These are phyloP conservation scores for Trypanosomatidae sp. DNA, from an alignment of 208 protist genomes.

Conservation along the genomic window DNA sequence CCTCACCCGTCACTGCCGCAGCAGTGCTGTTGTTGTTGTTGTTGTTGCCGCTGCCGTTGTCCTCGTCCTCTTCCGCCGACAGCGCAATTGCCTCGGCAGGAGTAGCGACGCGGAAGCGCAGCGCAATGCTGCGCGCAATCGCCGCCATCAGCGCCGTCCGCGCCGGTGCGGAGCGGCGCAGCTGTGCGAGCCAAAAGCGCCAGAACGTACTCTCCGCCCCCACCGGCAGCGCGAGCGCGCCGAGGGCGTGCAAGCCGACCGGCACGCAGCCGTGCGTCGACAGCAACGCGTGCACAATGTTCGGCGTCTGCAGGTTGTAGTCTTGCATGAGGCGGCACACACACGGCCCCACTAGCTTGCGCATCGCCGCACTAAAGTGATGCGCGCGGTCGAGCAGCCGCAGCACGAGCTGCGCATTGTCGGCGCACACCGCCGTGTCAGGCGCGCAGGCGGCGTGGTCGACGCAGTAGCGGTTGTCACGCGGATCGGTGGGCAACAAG, in stretches of 20 bases:
- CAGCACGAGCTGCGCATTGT: constrained; percentile 82
- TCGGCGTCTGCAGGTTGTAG: constrained; percentile 82
- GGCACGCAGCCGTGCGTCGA: constrained; percentile 69
- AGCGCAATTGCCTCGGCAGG: constrained; percentile 48
- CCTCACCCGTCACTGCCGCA: too few species aligned
- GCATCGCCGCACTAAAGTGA: constrained; percentile 67
- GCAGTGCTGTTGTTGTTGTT: too few species aligned
- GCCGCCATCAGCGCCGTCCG: constrained; percentile 76
- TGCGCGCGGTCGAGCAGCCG: constrained; percentile 75
- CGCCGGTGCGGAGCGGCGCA: constrained; percentile 66
- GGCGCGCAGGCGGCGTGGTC: constrained; percentile 68
- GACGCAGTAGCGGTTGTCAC: constrained; percentile 79
- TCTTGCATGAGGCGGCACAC: constrained; percentile 86
- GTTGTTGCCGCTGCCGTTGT: too few species aligned
- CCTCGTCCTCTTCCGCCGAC: constrained; percentile 21
- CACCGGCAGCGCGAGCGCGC: constrained; percentile 65
- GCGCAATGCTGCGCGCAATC: constrained; percentile 65
- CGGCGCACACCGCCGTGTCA: constrained; percentile 43
- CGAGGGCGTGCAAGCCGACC: constrained; percentile 41
- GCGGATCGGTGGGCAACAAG: constrained; percentile 72
- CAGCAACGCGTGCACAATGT: constrained; percentile 62
- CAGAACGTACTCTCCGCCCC: constrained; percentile 79
- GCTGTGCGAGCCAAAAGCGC: constrained; percentile 75
- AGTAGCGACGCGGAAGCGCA: constrained; percentile 66
- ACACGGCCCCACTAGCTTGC: constrained; percentile 79